Conservation (phyloP, 2,329 filamentous ascomycete genomes). For the Tympanopsis confertula region DNA sequence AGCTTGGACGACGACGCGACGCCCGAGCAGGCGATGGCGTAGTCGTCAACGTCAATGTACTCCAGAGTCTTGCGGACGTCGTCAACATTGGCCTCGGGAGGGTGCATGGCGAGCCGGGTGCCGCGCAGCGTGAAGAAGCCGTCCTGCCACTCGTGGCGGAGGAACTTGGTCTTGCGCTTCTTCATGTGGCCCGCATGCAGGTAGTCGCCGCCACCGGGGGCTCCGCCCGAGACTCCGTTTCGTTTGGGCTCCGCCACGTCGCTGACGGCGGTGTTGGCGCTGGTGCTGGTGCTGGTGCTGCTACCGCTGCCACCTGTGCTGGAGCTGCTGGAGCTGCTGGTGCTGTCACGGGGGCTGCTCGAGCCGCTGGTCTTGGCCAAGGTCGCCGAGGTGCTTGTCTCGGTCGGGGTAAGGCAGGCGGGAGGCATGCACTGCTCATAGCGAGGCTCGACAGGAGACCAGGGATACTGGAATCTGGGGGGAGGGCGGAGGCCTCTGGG, state of each 20-base stretch:
- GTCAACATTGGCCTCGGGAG: conserved; percentile 37
- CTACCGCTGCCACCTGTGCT: conserved; percentile 7
- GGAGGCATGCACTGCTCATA: conserved; percentile 34
- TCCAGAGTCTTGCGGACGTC: conserved; percentile 45
- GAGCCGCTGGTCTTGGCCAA: conserved; percentile 17
- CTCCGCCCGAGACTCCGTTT: conserved; percentile 5
- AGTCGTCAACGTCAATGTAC: conserved; percentile 79
- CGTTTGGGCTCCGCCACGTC: conserved; percentile 12
- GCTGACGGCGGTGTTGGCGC: conserved; percentile 14
- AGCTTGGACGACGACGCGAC: conserved; percentile 69
- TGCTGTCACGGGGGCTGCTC: conserved; percentile 9
- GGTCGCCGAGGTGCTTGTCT: conserved; percentile 9
- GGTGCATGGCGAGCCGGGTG: conserved; percentile 66
- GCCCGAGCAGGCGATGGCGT: conserved; percentile 74
- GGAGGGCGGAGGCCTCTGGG: conserved; percentile 8
- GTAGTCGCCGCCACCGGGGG: conserved; percentile 48
- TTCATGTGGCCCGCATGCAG: conserved; percentile 88
- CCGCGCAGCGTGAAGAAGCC: conserved; percentile 79
- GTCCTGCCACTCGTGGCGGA: conserved; percentile 88
- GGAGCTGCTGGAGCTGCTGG: conserved; percentile 8
- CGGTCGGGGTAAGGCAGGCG: conserved; percentile 8
- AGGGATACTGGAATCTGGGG: conserved; percentile 35
- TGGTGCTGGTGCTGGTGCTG: conserved; percentile 9
- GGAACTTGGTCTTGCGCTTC: conserved; percentile 80
- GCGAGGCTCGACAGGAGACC: conserved; percentile 34